Base-by-base conservation (phyloP, 2,329 filamentous ascomycete species). In the Aphanoascus verrucosus region DNA sequence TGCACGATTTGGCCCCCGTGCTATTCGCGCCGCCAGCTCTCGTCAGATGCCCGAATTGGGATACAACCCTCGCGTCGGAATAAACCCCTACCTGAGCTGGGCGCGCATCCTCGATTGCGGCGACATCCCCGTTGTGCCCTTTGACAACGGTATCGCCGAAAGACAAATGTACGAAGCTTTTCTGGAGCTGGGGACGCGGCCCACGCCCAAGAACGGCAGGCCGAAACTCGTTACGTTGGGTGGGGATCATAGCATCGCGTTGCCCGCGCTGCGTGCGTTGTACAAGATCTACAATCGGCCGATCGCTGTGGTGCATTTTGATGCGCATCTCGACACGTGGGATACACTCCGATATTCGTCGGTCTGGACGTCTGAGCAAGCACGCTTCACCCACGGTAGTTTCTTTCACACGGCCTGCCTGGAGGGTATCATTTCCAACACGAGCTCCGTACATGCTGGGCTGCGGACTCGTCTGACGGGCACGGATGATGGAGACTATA, bases 391-490 rank as follows among this genome's bases (percentile, higher is more conserved):
- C 64, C 89, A 95, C 68, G 89, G 90, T 3, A 87, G 81, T 60
- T 93, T 94, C 83, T 94, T 94, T 76, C 91, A 88, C 85, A 79
- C 91, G 60, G 89, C 89, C 5, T 83, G 83, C 47, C 82, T 83
- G 31, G 89, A 94, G 67, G 87, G 86, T 0, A 72, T 95, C 23
- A 83, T 94, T 55, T 76, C 80, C 56, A 90, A 91, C 67, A 72
- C 75, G 12, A 84, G 80, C 0, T 86, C 81, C 19, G 86, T 93
- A 5, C 89, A 95, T 67, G 89, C 87, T 0, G 89, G 89, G 1
- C 74, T 94, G 49, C 82, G 89, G 43, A 94, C 88, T 0, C 77
- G 88, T 1, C 75, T 95, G 4, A 82, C 80, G 0, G 83, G 83
- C 40, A 70, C 73, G 42, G 81, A 82, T 61, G 84, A 78, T 61